Conservation (phyloP, 352 stramenopile genomes). For the Stephanocyclus meneghinianus region DNA sequence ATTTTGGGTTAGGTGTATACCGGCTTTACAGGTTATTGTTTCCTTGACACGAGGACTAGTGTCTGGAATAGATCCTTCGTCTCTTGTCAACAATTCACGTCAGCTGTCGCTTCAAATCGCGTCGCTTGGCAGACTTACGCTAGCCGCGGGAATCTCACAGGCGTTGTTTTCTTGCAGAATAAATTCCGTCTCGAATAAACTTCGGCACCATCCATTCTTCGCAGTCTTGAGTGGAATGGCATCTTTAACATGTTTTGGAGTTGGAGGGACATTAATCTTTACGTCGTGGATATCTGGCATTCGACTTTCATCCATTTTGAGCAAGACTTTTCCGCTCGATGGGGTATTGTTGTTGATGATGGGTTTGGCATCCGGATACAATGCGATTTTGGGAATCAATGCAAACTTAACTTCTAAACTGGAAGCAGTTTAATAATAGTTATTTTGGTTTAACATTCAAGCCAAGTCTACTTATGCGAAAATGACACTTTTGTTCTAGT, state of each 20-base stretch:
- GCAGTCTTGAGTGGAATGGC: slow-evolving; percentile 20
- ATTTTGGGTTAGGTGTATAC: slow-evolving; percentile 29
- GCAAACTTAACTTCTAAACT: neutral
- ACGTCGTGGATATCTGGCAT: neutral
- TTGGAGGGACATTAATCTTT: slow-evolving; percentile 23
- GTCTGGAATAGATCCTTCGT: neutral
- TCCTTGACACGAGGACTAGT: slow-evolving; percentile 3
- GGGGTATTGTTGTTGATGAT: slow-evolving; percentile 15
- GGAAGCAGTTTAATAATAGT: neutral
- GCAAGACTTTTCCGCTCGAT: slow-evolving; percentile 5
- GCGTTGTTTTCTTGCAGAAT: slow-evolving; percentile 9
- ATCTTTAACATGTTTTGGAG: slow-evolving; percentile 18
- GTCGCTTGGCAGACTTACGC: slow-evolving; percentile 24
- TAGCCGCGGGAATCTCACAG: slow-evolving; percentile 26
- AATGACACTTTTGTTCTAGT: no score
- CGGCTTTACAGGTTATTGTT: slow-evolving; percentile 6
- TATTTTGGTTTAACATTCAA: slow-evolving; percentile 9
- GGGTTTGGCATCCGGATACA: slow-evolving; percentile 21
- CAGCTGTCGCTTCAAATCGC: slow-evolving; percentile 28
- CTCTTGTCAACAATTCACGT: slow-evolving; percentile 21
- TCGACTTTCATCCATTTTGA: neutral
- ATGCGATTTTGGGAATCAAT: slow-evolving; percentile 11
- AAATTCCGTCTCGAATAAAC: neutral
- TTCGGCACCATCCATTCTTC: slow-evolving; percentile 27
- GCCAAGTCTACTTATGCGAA: neutral